Base-by-base conservation (phyloP, 768 basidiomycete species). In the Leccinum boreale region DNA sequence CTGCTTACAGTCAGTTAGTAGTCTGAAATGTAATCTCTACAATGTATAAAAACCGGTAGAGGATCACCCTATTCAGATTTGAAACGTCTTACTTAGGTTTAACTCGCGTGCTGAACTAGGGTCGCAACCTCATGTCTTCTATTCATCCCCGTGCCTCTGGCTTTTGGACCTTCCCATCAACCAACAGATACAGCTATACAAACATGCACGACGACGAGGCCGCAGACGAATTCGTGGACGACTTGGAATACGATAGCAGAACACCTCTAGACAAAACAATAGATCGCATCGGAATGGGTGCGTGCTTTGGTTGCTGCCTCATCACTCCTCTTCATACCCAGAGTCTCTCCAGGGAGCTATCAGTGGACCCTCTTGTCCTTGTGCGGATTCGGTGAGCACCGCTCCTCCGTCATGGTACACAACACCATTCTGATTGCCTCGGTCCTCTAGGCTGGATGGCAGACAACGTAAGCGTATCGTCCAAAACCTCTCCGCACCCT, bases 211-310 rank as follows among this genome's bases (percentile, higher is more conserved):
- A 70, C 49, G 66, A 64, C n/a, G 73, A 74, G 31, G 44, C 23
- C 56, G 70, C 67, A 53, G 61, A 57, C 26, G 67, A 63, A 17
- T 55, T 58, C 21, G 46, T 67, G 23, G 69, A 67, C 6, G 69
- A 65, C 50, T 17, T 33, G 4, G 65, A 62, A 15, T 73, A 64
- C 36, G 83, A 85, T 62, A 71, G 71, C 14, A 72, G 84, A 56
- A 85, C 83, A 17, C 81, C 81, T 65, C 78, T 95, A 26, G 93
- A 95, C 74, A 88, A 78, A 67, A 94, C 93, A 1, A 92, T 95
- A 72, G 92, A 94, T 68, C 81, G 85, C 42, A 94, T 95, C 67
- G 93, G 92, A 28, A 92, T 96, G 92, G 92, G 91, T 69, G 57
- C 54, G 79, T 68, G 5, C 44, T n/a, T 8, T 12, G 35, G 35